Conservation (phyloP, 495 filamentous ascomycete genomes). For the Neurospora sp. region DNA sequence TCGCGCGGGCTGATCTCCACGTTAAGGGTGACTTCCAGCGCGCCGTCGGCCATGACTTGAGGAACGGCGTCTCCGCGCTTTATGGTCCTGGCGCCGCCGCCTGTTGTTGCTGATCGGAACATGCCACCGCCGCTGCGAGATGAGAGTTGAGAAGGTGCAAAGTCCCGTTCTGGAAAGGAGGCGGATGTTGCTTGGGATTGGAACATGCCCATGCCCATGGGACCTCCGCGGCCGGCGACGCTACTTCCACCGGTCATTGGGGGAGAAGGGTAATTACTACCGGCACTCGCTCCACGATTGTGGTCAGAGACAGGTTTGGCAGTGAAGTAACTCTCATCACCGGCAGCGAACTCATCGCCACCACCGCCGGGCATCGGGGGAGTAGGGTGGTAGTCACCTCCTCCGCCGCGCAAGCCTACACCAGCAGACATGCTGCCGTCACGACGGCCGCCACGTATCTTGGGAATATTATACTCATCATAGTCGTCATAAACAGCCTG, state of each 20-base stretch:
- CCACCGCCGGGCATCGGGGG: neutral
- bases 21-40: constrained; percentile 75
- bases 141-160: constrained; percentile 4
- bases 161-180: constrained; percentile 6
- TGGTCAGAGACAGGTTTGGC: constrained; percentile 20
- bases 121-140: neutral
- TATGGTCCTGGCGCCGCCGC: constrained; percentile 51
- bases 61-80: constrained; percentile 13
- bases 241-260: constrained; percentile 9
- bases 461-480: neutral
- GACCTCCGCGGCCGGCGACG: neutral
- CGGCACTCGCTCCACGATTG: neutral
- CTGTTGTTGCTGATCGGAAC: constrained; percentile 67
- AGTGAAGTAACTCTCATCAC: constrained; percentile 36
- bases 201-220: constrained; percentile 6
- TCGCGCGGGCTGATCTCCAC: constrained; percentile 78
- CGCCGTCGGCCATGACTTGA: constrained; percentile 43
- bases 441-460: neutral
- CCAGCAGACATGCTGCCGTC: constrained; percentile 3
- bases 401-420: constrained; percentile 28
- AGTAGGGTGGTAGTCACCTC: constrained; percentile 11
- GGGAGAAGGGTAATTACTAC: neutral
- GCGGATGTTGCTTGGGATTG: neutral
- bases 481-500: constrained; percentile 14
- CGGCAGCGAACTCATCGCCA: constrained; percentile 24